These are phyloP conservation scores for Petasospora rhodanensis DNA, from an alignment of 1,139 yeast species.

Conservation along the genomic window DNA sequence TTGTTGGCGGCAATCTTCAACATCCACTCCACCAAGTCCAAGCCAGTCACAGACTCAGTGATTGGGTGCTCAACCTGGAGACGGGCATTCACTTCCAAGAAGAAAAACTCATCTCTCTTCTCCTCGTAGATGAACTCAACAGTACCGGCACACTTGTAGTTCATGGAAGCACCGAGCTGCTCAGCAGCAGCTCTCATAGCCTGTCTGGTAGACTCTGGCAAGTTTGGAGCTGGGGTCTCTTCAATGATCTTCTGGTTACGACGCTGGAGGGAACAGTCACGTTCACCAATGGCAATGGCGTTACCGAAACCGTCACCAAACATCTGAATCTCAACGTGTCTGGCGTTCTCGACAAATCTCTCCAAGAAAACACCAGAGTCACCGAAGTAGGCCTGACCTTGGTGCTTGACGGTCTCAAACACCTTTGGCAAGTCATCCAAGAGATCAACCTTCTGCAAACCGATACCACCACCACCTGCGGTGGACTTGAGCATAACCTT, in stretches of 20 bases:
- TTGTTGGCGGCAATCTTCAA: constrained; percentile 81
- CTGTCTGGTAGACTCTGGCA: constrained; percentile 72
- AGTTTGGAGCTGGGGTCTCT: constrained; percentile 95
- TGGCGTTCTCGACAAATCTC: constrained; percentile 86
- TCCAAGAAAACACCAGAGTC: constrained; percentile 94
- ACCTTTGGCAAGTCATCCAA: constrained; percentile 77
- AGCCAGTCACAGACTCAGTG: constrained; percentile 91
- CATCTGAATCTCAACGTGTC: constrained; percentile 96
- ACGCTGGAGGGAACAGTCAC: constrained; percentile 96
- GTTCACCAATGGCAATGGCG: constrained; percentile 91
- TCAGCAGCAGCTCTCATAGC: constrained; percentile 83
- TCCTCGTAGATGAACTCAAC: constrained; percentile 93
- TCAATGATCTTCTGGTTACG: constrained; percentile 95
- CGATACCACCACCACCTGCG: constrained; percentile 99
- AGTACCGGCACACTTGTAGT: constrained; percentile 95
- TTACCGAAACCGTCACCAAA: constrained; percentile 93
- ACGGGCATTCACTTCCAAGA: constrained; percentile 93
- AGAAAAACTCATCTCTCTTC: constrained; percentile 80
- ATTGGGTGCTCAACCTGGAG: constrained; percentile 97
- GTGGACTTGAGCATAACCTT: constrained; percentile 89
- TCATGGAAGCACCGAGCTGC: constrained; percentile 70
- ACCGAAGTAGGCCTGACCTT: constrained; percentile 88
- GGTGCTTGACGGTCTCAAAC: constrained; percentile 87
- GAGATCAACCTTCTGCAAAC: constrained; percentile 85
- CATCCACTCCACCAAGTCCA: constrained; percentile 98